Conservation (phyloP, 352 stramenopile species). For the Heterotrichella gracilis region DNA sequence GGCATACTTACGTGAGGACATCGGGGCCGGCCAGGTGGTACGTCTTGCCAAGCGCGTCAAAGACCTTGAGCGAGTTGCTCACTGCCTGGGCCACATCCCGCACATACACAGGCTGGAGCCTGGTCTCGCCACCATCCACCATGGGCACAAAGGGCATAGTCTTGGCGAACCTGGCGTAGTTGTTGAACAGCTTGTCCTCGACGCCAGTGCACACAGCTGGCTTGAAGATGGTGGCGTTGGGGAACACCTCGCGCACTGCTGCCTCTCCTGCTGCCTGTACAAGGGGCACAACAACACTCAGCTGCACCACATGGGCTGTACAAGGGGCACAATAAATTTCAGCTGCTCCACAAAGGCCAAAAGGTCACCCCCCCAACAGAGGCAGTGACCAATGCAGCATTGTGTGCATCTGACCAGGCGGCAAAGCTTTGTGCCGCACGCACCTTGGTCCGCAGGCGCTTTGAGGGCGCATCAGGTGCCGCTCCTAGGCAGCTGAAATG, state of each 20-base stretch:
- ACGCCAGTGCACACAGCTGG: conserved; percentile 63
- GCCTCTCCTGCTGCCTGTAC: conserved; percentile 39
- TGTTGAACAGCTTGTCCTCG: conserved; percentile 63
- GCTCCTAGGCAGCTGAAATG: conserved; percentile 31
- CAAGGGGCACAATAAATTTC: conserved; percentile 39
- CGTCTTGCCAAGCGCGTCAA: conserved; percentile 54
- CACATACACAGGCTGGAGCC: conserved; percentile 54
- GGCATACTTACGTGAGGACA: too few species aligned
- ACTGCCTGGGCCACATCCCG: conserved; percentile 36
- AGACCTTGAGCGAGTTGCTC: conserved; percentile 28
- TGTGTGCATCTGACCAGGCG: conserved; percentile 25
- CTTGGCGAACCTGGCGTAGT: conserved; percentile 26
- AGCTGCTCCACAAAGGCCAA: conserved; percentile 37
- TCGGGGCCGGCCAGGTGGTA: conserved; percentile 75
- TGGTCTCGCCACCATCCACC: conserved; percentile 52
- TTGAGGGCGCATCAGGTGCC: too few species aligned
- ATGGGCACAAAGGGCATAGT: conserved; percentile 35
- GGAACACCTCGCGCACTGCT: conserved; percentile 53
- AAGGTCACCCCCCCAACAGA: conserved; percentile 38
- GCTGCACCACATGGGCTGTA: conserved; percentile 25
- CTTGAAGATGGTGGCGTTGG: conserved; percentile 65
- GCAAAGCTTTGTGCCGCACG: too few species aligned
- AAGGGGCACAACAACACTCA: background rate
- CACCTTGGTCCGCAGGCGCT: conserved; percentile 35
- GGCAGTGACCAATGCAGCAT: conserved; percentile 19